phyloP scores from a whole-genome alignment of 768 basidiomycete species.

The Tulasnella sp. region DNA sequence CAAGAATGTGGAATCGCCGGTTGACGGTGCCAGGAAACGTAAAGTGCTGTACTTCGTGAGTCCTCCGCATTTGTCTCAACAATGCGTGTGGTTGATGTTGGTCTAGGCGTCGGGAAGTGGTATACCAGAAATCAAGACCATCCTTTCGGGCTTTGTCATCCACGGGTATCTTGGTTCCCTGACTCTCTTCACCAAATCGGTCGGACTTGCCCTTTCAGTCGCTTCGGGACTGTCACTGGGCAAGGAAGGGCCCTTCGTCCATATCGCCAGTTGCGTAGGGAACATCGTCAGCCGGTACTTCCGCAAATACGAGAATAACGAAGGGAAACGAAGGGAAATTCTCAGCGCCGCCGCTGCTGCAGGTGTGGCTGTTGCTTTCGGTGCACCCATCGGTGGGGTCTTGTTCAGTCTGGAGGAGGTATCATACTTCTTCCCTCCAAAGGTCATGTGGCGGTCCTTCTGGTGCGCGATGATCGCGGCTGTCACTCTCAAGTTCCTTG shows the following conservation, averaged over 20 bases:
- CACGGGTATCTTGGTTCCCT: constrained; percentile 91
- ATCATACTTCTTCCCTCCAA: constrained; percentile 92
- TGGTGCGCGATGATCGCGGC: constrained; percentile 34
- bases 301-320: constrained; percentile 87
- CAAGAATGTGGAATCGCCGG: constrained; percentile 13
- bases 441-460: constrained; percentile 75
- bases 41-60: constrained; percentile 75
- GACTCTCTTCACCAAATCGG: constrained; percentile 77
- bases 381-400: constrained; percentile 90
- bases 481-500: constrained; percentile 34
- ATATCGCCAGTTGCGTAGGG: constrained; percentile 84
- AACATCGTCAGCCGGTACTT: constrained; percentile 85
- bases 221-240: constrained; percentile 81
- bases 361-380: constrained; percentile 94
- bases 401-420: constrained; percentile 92
- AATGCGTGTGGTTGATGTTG: constrained; percentile 19
- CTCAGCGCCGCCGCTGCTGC: constrained; percentile 93
- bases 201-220: constrained; percentile 81
- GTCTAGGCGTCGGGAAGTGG: constrained; percentile 82
- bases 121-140: constrained; percentile 94
- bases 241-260: constrained; percentile 74
- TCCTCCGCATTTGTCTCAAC: constrained; percentile 14
- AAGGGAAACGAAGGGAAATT: constrained; percentile 92
- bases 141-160: constrained; percentile 92
- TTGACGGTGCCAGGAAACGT: constrained; percentile 28